Conservation (phyloP, 1,284 basidiomycete genomes). For the Mycena citricolor region DNA sequence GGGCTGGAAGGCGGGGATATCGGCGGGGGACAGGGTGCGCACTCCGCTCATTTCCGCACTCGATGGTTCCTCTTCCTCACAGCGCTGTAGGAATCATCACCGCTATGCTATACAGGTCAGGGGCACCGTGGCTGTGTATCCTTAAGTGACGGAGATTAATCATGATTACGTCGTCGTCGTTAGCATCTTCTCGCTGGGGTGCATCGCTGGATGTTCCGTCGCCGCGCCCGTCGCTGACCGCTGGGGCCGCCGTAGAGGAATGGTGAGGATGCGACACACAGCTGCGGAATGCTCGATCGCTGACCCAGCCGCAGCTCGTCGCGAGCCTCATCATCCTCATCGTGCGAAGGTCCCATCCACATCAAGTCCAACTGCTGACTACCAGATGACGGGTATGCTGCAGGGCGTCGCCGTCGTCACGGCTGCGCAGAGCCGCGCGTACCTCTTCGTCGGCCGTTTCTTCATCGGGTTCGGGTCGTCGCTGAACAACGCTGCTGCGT, state of each 20-base stretch:
- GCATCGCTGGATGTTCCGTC: slow-evolving; percentile 38
- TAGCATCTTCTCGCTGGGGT: slow-evolving; percentile 27
- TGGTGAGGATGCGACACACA: too few species aligned
- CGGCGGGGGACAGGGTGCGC: slow-evolving; percentile 40
- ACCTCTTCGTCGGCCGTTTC: slow-evolving; percentile 49
- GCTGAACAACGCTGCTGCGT: slow-evolving; percentile 10
- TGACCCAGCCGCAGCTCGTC: too few species aligned
- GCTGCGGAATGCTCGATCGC: too few species aligned
- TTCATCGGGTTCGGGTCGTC: slow-evolving; percentile 38
- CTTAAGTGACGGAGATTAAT: background rate
- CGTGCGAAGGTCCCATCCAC: slow-evolving; percentile 1
- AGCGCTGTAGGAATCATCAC: slow-evolving; percentile 14
- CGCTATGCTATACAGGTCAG: slow-evolving; percentile 13
- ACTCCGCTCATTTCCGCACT: too few species aligned
- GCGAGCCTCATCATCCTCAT: slow-evolving; percentile 45
- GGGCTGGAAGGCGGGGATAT: slow-evolving; percentile 37
- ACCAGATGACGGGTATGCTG: background rate
- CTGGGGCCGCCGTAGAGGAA: slow-evolving; percentile 51
- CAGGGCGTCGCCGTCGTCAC: slow-evolving; percentile 45
- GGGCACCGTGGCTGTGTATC: background rate
- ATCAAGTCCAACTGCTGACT: background rate
- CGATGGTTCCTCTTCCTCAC: too few species aligned
- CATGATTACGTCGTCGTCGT: background rate
- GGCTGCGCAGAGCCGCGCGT: slow-evolving; percentile 40
- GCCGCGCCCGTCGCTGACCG: slow-evolving; percentile 43